These are phyloP conservation scores for Skeletonema potamos DNA, from an alignment of 108 stramenopile genomes.

Conservation along the genomic window DNA sequence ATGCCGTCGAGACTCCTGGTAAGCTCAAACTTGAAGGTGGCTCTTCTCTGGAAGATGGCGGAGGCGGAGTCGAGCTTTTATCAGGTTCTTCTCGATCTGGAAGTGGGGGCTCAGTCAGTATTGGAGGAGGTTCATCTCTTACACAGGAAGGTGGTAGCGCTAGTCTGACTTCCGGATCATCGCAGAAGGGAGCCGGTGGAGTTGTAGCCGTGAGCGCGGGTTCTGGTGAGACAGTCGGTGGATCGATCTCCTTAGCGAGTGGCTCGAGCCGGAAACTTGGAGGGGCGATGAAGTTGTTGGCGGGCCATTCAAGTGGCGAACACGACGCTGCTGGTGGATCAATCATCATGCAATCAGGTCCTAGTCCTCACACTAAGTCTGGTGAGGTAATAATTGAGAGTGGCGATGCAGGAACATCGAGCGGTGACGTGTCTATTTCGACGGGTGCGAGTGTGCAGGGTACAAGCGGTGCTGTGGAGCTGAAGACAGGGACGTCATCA, in stretches of 20 bases:
- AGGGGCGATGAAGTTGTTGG: conserved; percentile 3
- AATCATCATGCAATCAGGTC: conserved; percentile 17
- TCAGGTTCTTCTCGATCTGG: conserved; percentile 8
- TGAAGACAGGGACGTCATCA: conserved; percentile 16
- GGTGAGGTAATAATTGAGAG: conserved; percentile 11
- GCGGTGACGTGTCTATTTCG: conserved; percentile 16
- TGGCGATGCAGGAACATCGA: neutral
- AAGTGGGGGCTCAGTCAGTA: neutral
- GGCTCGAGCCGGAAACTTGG: conserved; percentile 16
- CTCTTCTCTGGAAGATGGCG: neutral
- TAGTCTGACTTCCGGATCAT: neutral
- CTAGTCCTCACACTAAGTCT: conserved; percentile 8
- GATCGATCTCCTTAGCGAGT: conserved; percentile 18
- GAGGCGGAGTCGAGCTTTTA: neutral
- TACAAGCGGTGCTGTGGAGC: conserved; percentile 1
- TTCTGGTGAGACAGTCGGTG: conserved; percentile 19
- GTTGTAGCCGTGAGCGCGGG: conserved; percentile 14
- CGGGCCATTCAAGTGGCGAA: conserved; percentile 4
- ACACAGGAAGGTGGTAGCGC: neutral
- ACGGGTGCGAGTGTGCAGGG: conserved; percentile 11
- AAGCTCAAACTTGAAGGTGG: conserved; percentile 2
- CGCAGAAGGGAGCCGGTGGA: conserved; percentile 1
- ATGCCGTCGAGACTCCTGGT: conserved; percentile 5
- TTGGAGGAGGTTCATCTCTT: neutral
- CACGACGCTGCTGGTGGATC: neutral